A percentile compares a stretch with the other conserved stretches of the same genome.
Evolutionary conservation across 257 asterid genomes (phyloP).

Genomic region (Solanum dulcamara): DNA sequence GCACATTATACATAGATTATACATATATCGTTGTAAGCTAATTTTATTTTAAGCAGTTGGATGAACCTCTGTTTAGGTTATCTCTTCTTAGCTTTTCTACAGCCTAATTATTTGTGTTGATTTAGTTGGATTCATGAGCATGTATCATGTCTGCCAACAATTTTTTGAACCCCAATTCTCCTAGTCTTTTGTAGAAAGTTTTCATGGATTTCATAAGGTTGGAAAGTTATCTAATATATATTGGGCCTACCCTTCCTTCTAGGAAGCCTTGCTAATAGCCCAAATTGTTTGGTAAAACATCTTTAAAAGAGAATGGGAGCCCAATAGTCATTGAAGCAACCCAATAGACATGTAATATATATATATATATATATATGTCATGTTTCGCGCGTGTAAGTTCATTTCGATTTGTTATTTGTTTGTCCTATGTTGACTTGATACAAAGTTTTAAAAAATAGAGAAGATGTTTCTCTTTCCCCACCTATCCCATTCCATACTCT

Average conservation of each 20-base stretch:
- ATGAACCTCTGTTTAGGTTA: not conserved
- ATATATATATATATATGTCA: too few relatives aligned
- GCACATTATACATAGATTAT: not conserved
- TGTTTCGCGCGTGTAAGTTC: too few relatives aligned
- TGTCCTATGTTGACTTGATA: too few relatives aligned
- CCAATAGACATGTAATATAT: too few relatives aligned
- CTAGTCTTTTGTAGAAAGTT: not conserved
- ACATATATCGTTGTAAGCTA: not conserved
- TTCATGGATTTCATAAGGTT: not conserved
- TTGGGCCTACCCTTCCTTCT: not conserved
- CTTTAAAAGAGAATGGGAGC: not conserved
- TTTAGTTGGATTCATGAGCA: too few relatives aligned
- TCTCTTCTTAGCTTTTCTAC: not conserved
- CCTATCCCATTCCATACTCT: not conserved
- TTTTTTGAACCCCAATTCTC: not conserved
- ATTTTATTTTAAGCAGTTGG: not conserved
- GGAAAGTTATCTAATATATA: not conserved
- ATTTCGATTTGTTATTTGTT: too few relatives aligned
- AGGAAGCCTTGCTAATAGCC: not conserved
- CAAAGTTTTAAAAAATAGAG: too few relatives aligned
- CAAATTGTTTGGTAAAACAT: not conserved
- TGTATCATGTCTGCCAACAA: not conserved
- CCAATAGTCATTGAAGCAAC: not conserved
- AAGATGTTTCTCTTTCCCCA: too few relatives aligned
- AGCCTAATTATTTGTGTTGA: not conserved